Percentiles rank a stretch among this genome's conserved stretches.
Evolutionary conservation across 805 yeast species (phyloP).

Genomic region (Yarrowia sp.): DNA sequence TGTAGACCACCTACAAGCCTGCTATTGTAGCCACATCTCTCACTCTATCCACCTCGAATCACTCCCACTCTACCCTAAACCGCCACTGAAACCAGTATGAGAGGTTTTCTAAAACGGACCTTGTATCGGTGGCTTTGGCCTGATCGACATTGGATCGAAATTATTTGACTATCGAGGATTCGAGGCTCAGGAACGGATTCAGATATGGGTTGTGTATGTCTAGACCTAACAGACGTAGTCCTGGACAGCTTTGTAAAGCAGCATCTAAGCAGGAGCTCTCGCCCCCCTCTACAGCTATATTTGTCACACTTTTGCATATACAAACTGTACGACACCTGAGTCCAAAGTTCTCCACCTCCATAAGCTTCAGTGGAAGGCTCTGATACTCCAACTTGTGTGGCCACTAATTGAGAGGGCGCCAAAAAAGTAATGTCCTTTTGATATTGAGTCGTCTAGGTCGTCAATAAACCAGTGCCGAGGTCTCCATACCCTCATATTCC

Average conservation of each 20-base stretch:
- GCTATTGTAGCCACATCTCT: too few relatives aligned
- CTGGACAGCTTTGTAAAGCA: too few relatives aligned
- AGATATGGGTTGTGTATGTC: too few relatives aligned
- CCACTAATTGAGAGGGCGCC: constrained; percentile 1
- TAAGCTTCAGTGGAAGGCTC: background rate
- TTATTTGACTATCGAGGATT: background rate
- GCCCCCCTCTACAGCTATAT: too few relatives aligned
- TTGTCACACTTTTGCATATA: too few relatives aligned
- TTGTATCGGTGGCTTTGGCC: background rate
- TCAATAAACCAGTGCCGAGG: too few relatives aligned
- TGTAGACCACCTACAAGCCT: too few relatives aligned
- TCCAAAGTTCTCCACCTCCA: background rate
- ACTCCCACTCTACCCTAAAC: background rate
- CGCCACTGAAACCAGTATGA: background rate
- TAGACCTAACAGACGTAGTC: too few relatives aligned
- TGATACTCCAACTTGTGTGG: background rate
- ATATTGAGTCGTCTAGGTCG: too few relatives aligned
- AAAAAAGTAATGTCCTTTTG: background rate
- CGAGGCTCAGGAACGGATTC: background rate
- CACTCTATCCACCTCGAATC: too few relatives aligned
- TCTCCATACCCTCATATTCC: too few relatives aligned
- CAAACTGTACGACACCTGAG: background rate
- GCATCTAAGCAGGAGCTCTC: too few relatives aligned
- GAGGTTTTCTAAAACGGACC: background rate
- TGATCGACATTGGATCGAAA: constrained; percentile 4